These are phyloP conservation scores for Colletotrichum paranaense DNA, from an alignment of 2,329 filamentous ascomycete genomes.

Conservation along the genomic window DNA sequence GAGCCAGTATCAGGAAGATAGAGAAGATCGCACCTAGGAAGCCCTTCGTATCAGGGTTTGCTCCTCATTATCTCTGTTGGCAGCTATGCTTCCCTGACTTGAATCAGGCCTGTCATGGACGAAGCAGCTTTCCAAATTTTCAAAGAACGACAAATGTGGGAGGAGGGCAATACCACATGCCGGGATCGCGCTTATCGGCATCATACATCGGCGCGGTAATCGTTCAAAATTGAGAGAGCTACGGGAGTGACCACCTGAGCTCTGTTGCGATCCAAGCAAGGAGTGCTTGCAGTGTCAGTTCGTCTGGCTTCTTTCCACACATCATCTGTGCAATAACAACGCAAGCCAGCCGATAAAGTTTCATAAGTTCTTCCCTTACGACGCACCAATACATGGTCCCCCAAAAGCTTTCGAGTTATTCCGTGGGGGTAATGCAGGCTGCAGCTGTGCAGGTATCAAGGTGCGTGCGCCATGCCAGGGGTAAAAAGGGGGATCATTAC, in stretches of 20 bases:
- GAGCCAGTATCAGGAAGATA: background rate
- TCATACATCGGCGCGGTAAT: background rate
- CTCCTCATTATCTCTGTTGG: background rate
- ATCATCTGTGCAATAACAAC: background rate
- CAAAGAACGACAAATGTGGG: background rate
- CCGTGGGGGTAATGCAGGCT: background rate
- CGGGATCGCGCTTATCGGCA: background rate
- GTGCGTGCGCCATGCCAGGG: background rate
- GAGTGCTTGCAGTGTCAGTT: background rate
- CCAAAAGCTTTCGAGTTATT: background rate
- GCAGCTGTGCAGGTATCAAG: background rate
- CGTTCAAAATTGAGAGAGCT: background rate
- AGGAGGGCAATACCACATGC: background rate
- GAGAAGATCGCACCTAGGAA: background rate
- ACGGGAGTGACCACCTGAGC: background rate
- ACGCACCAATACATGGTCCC: background rate
- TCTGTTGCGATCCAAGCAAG: background rate
- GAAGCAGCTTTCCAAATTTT: background rate
- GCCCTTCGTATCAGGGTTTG: background rate
- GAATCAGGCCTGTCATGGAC: background rate
- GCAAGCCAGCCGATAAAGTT: background rate
- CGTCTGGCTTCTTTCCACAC: background rate
- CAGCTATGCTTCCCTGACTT: background rate
- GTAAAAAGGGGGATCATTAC: background rate
- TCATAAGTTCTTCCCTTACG: background rate